Conservation (phyloP, 306 rosid genomes). For the Vachellia pachyceras region DNA sequence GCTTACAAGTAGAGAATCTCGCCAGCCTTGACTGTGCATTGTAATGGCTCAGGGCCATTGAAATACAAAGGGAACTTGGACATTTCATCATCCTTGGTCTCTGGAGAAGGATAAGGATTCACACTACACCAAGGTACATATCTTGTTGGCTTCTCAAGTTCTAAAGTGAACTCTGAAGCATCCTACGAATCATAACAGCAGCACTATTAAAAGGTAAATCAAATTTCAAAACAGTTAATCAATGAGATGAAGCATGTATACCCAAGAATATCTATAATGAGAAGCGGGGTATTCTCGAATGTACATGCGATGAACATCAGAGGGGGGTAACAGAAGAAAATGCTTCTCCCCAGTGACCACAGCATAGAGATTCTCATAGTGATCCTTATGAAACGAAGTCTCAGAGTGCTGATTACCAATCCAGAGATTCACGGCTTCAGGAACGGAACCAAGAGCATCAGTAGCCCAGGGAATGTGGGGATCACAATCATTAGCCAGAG, state of each 20-base stretch:
- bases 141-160: conserved; percentile 63
- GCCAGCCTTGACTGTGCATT: conserved; percentile 77
- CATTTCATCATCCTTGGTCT: conserved; percentile 48
- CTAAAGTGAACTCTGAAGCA: conserved; percentile 62
- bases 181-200: conserved; percentile 46
- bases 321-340: conserved; percentile 78
- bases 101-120: conserved; percentile 66
- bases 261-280: conserved; percentile 59
- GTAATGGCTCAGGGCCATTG: conserved; percentile 66
- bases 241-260: conserved; percentile 15
- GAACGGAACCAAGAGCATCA: conserved; percentile 64
- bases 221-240: neutral
- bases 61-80: conserved; percentile 67
- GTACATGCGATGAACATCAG: conserved; percentile 81
- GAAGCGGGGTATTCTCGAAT: conserved; percentile 71
- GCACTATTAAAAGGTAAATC: neutral
- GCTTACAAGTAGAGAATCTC: conserved; percentile 84
- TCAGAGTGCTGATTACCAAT: conserved; percentile 63
- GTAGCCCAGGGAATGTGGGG: conserved; percentile 70
- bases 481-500: conserved; percentile 68
- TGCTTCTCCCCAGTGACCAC: conserved; percentile 78
- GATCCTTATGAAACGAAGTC: conserved; percentile 83
- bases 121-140: conserved; percentile 89
- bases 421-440: conserved; percentile 88
- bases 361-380: conserved; percentile 85